Conservation (phyloP, 2,329 filamentous ascomycete genomes). For the Dactylellina parvicollis region DNA sequence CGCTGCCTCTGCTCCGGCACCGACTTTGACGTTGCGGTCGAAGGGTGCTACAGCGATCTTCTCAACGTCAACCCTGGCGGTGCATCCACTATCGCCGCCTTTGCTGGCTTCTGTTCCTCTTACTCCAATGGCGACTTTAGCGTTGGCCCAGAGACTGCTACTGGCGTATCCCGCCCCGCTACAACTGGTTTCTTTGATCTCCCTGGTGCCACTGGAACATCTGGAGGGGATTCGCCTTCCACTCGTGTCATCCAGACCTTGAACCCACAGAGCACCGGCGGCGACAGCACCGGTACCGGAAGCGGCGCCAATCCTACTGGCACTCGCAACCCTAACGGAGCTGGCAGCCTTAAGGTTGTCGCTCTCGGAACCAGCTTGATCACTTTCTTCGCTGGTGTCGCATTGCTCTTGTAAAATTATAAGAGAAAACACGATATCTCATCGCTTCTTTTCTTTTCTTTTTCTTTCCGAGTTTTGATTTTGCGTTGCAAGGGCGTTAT, state of each 20-base stretch:
- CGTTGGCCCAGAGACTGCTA: not conserved
- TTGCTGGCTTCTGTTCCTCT: slow-evolving; percentile 20
- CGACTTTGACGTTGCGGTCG: slow-evolving; percentile 18
- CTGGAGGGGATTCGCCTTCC: not conserved
- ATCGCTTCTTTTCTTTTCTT: not conserved
- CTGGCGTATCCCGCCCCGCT: not conserved
- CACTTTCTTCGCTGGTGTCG: slow-evolving; percentile 27
- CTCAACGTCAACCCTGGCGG: not conserved
- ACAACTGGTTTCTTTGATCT: not conserved
- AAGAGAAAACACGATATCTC: not conserved
- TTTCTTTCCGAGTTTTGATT: not conserved
- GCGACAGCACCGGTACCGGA: not conserved
- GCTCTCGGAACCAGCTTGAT: slow-evolving; percentile 23
- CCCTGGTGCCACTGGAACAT: slow-evolving; percentile 1
- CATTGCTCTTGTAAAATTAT: slow-evolving; percentile 30
- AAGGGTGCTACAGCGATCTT: slow-evolving; percentile 27
- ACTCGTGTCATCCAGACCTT: slow-evolving; percentile 26
- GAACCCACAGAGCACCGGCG: not conserved
- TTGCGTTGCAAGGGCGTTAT: no score
- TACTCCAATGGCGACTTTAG: slow-evolving; percentile 16
- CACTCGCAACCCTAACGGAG: slow-evolving; percentile 7
- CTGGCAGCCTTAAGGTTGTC: slow-evolving; percentile 23
- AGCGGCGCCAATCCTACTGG: not conserved
- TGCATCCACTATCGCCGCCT: slow-evolving; percentile 2
- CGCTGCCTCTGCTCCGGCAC: slow-evolving; percentile 28